A percentile compares a stretch with the other conserved stretches of the same genome.
These are phyloP conservation scores for Salix exigua DNA, from an alignment of 345 rosid species.

Conservation along the genomic window DNA sequence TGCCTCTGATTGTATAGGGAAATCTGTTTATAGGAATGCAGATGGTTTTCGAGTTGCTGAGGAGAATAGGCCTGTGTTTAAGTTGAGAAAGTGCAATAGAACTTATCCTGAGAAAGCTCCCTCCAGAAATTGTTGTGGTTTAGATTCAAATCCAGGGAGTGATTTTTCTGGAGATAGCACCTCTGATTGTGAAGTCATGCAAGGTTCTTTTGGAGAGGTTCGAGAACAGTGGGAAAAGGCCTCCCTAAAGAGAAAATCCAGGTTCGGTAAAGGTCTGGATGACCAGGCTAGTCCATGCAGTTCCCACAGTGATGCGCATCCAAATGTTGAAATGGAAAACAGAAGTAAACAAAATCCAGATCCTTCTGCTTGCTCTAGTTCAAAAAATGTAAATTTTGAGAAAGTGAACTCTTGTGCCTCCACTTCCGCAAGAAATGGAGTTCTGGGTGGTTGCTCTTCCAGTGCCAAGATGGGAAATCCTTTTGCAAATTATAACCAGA, in stretches of 20 bases:
- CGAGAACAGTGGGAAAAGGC: slow-evolving; percentile 71
- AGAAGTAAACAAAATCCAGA: slow-evolving; percentile 20
- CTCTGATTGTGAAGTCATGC: slow-evolving; percentile 41
- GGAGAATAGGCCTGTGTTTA: slow-evolving; percentile 37
- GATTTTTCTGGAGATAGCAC: slow-evolving; percentile 10
- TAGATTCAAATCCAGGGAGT: slow-evolving; percentile 7
- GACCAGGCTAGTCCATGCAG: slow-evolving; percentile 33
- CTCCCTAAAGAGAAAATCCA: slow-evolving; percentile 34
- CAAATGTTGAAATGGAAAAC: slow-evolving; percentile 17
- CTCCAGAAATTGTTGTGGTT: slow-evolving; percentile 16
- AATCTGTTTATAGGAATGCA: slow-evolving; percentile 23
- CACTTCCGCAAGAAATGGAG: slow-evolving; percentile 20
- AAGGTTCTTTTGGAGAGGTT: slow-evolving; percentile 49
- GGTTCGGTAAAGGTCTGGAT: slow-evolving; percentile 23
- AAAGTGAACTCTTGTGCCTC: slow-evolving; percentile 22
- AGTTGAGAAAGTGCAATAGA: slow-evolving; percentile 42
- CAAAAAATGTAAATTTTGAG: slow-evolving; percentile 21
- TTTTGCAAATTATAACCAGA: neutral
- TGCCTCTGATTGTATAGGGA: slow-evolving; percentile 17
- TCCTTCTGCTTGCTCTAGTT: slow-evolving; percentile 20
- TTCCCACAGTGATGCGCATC: slow-evolving; percentile 19
- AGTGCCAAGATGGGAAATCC: slow-evolving; percentile 11
- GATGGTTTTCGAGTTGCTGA: slow-evolving; percentile 42
- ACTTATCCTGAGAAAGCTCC: slow-evolving; percentile 14
- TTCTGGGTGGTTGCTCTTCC: slow-evolving; percentile 11